phyloP scores from a whole-genome alignment of 2,329 filamentous ascomycete genomes.

The Lecanicillium sp. region DNA sequence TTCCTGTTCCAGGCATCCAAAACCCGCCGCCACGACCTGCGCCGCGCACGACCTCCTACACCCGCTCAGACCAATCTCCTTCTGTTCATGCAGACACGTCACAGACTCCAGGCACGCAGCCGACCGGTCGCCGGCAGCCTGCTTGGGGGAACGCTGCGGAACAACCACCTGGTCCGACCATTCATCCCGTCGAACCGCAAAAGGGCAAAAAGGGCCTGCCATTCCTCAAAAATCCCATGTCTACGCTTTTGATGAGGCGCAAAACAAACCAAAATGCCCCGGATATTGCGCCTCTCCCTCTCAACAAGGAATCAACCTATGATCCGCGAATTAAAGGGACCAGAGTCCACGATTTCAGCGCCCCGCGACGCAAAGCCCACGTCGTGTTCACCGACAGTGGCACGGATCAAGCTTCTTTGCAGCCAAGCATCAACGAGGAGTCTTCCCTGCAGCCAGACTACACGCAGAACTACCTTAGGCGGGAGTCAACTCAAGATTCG shows the following conservation, averaged over 20 bases:
- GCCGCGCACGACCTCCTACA: not conserved
- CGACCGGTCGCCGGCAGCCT: constrained; percentile 4
- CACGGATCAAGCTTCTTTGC: too few species aligned
- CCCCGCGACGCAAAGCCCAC: constrained; percentile 31
- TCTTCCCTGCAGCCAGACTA: too few species aligned
- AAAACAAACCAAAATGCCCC: constrained; percentile 36
- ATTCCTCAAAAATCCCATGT: constrained; percentile 44
- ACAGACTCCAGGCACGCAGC: not conserved
- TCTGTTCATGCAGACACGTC: constrained; percentile 2
- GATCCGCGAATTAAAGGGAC: constrained; percentile 52
- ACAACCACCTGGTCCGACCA: not conserved
- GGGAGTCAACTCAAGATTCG: too few species aligned
- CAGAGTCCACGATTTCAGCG: constrained; percentile 51
- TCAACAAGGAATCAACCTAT: constrained; percentile 33
- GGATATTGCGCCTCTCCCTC: constrained; percentile 27
- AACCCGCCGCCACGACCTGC: not conserved
- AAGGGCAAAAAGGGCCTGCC: constrained; percentile 39
- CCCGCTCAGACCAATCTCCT: constrained; percentile 3
- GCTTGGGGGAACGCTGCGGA: constrained; percentile 1
- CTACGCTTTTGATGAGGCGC: constrained; percentile 42
- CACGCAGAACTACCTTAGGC: too few species aligned
- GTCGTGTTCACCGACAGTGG: too few species aligned
- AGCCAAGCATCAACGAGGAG: too few species aligned
- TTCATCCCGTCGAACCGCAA: constrained; percentile 14
- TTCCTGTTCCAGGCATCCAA: not conserved